Percentiles rank a stretch among this genome's conserved stretches.
Conservation (phyloP, 345 rosid species). For the Acer campestre region DNA sequence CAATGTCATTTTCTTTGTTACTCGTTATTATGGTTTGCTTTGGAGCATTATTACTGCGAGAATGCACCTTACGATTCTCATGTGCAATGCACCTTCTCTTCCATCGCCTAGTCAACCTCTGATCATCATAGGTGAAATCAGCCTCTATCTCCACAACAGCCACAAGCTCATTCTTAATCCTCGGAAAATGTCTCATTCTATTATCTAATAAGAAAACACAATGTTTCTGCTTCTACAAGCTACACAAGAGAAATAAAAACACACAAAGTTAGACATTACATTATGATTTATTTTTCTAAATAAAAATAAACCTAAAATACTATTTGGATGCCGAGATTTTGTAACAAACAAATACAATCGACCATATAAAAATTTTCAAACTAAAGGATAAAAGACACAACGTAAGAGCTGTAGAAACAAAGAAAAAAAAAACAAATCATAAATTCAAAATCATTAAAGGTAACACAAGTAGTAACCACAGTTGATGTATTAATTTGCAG, state of each 20-base stretch:
- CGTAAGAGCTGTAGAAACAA: background rate
- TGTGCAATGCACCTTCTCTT: conserved; percentile 32
- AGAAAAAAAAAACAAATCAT: background rate
- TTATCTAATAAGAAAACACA: background rate
- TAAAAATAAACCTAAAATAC: background rate
- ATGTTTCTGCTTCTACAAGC: background rate
- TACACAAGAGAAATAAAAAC: background rate
- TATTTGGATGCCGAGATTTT: background rate
- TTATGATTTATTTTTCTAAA: background rate
- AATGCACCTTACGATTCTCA: background rate
- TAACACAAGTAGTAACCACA: background rate
- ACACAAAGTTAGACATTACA: background rate
- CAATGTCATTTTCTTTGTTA: background rate
- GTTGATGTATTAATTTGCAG: background rate
- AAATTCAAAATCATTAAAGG: background rate
- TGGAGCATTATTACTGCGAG: background rate
- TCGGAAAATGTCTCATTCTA: background rate
- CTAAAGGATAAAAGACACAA: no score
- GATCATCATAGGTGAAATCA: conserved; percentile 9
- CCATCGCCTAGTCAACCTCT: conserved; percentile 35
- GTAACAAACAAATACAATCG: no score
- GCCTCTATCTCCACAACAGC: background rate
- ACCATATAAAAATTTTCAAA: no score
- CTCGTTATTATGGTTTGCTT: background rate
- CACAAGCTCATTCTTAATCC: background rate